phyloP scores from a whole-genome alignment of 2,329 filamentous ascomycete genomes.

The Trichophyton rubrum region DNA sequence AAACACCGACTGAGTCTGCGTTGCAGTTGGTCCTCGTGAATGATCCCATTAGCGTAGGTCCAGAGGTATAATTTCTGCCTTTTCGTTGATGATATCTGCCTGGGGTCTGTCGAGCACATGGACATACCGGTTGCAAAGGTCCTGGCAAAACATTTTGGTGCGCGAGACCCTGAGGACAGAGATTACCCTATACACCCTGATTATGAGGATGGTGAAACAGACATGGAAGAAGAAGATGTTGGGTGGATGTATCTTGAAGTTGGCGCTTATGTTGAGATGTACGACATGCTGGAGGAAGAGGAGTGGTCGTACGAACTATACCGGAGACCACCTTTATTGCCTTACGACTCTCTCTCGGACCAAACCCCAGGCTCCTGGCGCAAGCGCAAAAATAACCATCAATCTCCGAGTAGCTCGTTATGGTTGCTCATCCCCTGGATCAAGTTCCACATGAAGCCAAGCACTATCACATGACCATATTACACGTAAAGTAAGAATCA shows the following conservation, averaged over 20 bases:
- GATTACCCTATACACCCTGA: conserved; percentile 13
- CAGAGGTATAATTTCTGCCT: conserved; percentile 3
- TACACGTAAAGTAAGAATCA: too few relatives aligned
- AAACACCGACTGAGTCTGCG: not conserved
- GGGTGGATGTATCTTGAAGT: conserved; percentile 4
- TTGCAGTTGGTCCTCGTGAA: not conserved
- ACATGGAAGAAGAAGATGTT: not conserved
- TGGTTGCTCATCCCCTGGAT: too few relatives aligned
- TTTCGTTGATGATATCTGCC: conserved; percentile 3
- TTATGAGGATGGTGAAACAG: conserved; percentile 10
- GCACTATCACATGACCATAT: too few relatives aligned
- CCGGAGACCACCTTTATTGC: not conserved
- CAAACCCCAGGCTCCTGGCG: not conserved
- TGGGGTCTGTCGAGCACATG: conserved; percentile 4
- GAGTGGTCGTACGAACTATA: not conserved
- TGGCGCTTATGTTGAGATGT: not conserved
- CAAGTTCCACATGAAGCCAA: too few relatives aligned
- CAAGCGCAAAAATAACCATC: not conserved
- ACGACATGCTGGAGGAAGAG: not conserved
- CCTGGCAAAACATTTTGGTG: conserved; percentile 10
- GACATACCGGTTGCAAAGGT: conserved; percentile 11
- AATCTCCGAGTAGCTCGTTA: too few relatives aligned
- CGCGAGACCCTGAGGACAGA: conserved; percentile 7
- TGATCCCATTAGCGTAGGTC: too few relatives aligned
- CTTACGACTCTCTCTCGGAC: not conserved